These are phyloP conservation scores for Globisporangium iwayamae DNA, from an alignment of 352 stramenopile genomes.

Conservation along the genomic window DNA sequence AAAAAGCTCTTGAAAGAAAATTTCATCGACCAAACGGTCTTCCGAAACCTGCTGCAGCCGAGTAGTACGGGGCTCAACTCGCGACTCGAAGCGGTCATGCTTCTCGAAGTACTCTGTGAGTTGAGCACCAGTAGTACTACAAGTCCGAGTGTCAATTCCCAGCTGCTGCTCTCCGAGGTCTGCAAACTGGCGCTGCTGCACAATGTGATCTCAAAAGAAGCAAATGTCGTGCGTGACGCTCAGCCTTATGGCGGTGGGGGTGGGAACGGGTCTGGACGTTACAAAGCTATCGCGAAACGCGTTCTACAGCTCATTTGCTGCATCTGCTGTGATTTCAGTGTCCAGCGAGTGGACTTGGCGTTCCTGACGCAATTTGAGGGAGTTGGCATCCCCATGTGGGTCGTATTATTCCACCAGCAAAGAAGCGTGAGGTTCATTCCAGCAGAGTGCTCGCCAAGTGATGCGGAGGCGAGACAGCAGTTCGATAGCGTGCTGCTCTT, in stretches of 20 bases:
- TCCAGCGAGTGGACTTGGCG: constrained; percentile 18
- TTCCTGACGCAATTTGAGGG: constrained; percentile 22
- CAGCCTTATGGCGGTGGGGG: not conserved
- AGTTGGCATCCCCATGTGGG: constrained; percentile 22
- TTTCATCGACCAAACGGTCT: constrained; percentile 21
- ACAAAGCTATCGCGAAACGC: constrained; percentile 27
- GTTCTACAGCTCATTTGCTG: constrained; percentile 37
- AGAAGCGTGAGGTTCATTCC: not conserved
- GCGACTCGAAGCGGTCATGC: constrained; percentile 20
- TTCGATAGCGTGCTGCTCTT: constrained; percentile 18
- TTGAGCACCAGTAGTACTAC: no score
- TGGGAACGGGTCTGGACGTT: not conserved
- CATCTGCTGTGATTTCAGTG: constrained; percentile 27
- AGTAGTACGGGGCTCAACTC: constrained; percentile 6
- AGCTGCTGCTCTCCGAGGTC: constrained; percentile 22
- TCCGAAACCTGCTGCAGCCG: not conserved
- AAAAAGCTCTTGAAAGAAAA: constrained; percentile 20
- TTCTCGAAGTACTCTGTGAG: constrained; percentile 19
- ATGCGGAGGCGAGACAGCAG: not conserved
- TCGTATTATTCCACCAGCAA: constrained; percentile 23
- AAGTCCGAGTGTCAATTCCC: constrained; percentile 20
- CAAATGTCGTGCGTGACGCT: constrained; percentile 9
- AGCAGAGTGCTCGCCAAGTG: not conserved
- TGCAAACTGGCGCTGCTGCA: constrained; percentile 24
- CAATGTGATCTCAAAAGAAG: constrained; percentile 20